A percentile compares a stretch with the other conserved stretches of the same genome.
These are phyloP conservation scores for Pythium periplocum DNA, from an alignment of 352 stramenopile genomes.

Conservation along the genomic window DNA sequence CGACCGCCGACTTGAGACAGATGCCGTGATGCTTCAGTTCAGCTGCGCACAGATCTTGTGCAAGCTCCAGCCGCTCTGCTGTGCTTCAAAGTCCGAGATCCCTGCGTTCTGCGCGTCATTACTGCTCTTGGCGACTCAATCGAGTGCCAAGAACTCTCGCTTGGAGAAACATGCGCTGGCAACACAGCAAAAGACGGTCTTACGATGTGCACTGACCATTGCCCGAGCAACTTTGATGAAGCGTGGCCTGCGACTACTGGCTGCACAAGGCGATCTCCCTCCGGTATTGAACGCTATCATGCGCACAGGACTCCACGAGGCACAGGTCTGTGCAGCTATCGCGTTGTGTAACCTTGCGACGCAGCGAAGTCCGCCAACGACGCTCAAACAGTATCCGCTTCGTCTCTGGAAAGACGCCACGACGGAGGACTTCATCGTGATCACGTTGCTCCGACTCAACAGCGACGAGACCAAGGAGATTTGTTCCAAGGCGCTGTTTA, in stretches of 20 bases:
- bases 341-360: constrained; percentile 83
- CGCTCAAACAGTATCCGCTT: not conserved
- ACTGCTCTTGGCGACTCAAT: constrained; percentile 53
- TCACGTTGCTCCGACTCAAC: constrained; percentile 81
- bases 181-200: constrained; percentile 49
- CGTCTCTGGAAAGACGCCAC: constrained; percentile 60
- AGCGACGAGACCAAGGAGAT: constrained; percentile 78
- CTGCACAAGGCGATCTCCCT: constrained; percentile 42
- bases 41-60: constrained; percentile 45
- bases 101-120: constrained; percentile 55
- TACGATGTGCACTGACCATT: constrained; percentile 61
- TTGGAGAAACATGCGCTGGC: constrained; percentile 33
- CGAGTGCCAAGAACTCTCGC: constrained; percentile 47
- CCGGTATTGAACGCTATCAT: constrained; percentile 78
- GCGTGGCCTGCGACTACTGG: constrained; percentile 41
- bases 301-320: constrained; percentile 76
- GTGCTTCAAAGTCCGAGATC: constrained; percentile 22
- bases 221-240: constrained; percentile 43
- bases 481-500: constrained; percentile 82
- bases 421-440: constrained; percentile 85
- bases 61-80: constrained; percentile 52
- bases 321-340: constrained; percentile 78
- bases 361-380: constrained; percentile 30
- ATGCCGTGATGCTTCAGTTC: constrained; percentile 51
- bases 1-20: constrained; percentile 34